These are phyloP conservation scores for Schwanniomyces polymorphus DNA, from an alignment of 805 yeast genomes.

Conservation along the genomic window DNA sequence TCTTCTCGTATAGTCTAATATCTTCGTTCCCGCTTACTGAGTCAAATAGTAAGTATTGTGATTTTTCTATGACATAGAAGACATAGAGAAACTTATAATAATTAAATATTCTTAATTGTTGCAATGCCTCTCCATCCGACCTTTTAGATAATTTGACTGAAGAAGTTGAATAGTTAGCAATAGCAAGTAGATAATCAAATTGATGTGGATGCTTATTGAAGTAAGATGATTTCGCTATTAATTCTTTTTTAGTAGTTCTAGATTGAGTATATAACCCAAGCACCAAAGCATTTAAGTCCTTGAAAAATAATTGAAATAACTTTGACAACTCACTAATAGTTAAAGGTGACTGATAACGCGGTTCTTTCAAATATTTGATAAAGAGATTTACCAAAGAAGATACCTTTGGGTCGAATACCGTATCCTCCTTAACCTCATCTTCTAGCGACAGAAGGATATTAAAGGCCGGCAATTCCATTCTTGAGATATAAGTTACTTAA, in stretches of 20 bases:
- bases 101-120: slow-evolving; percentile 41
- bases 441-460: slow-evolving; percentile 14
- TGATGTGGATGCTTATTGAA: slow-evolving; percentile 28
- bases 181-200: slow-evolving; percentile 42
- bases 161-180: slow-evolving; percentile 37
- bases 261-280: slow-evolving; percentile 35
- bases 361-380: slow-evolving; percentile 39
- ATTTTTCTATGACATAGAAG: slow-evolving; percentile 30
- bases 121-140: slow-evolving; percentile 34
- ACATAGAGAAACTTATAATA: slow-evolving; percentile 39
- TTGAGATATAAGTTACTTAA: not conserved
- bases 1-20: slow-evolving; percentile 34
- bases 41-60: slow-evolving; percentile 29
- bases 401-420: slow-evolving; percentile 27
- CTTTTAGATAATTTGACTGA: slow-evolving; percentile 37
- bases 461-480: slow-evolving; percentile 1
- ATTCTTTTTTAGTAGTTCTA: slow-evolving; percentile 37
- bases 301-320: slow-evolving; percentile 34
- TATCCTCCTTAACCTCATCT: slow-evolving; percentile 20
- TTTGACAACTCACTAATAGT: slow-evolving; percentile 32
- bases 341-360: slow-evolving; percentile 42
- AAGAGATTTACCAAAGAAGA: slow-evolving; percentile 24
- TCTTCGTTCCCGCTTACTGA: slow-evolving; percentile 25
- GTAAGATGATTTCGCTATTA: slow-evolving; percentile 26
- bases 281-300: slow-evolving; percentile 36